Evolutionary conservation across 2,329 filamentous ascomycete species (phyloP).

Genomic region (Westerdykella aurantiaca): DNA sequence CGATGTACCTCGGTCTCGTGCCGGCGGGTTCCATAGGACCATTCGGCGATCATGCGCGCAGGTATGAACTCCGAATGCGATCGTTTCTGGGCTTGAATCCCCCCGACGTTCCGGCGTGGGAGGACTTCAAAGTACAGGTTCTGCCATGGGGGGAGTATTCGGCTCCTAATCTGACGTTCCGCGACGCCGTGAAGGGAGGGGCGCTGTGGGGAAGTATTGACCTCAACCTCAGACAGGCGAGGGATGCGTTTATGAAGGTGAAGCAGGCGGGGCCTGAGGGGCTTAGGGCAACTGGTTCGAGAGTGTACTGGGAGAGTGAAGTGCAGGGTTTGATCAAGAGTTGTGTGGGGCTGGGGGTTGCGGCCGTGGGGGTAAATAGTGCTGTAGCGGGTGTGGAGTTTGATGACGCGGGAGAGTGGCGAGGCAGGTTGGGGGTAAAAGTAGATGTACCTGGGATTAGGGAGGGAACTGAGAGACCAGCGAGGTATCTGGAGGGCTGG

Average conservation of each 20-base stretch:
- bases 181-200: slow-evolving; percentile 6
- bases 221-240: slow-evolving; percentile 27
- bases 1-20: slow-evolving; percentile 52
- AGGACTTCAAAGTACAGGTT: slow-evolving; percentile 48
- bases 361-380: slow-evolving; percentile 19
- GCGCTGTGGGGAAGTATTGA: slow-evolving; percentile 26
- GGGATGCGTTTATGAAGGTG: slow-evolving; percentile 28
- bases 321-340: slow-evolving; percentile 25
- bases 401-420: slow-evolving; percentile 4
- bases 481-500: slow-evolving; percentile 44
- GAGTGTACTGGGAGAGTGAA: slow-evolving; percentile 35
- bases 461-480: slow-evolving; percentile 19
- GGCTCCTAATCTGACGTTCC: slow-evolving; percentile 6
- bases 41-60: slow-evolving; percentile 61
- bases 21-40: slow-evolving; percentile 56
- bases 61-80: slow-evolving; percentile 82
- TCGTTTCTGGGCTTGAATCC: slow-evolving; percentile 67
- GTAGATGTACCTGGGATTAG: slow-evolving; percentile 32
- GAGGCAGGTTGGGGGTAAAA: slow-evolving; percentile 17
- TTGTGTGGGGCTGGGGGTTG: slow-evolving; percentile 31
- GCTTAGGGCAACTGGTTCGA: slow-evolving; percentile 33
- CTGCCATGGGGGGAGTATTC: slow-evolving; percentile 28
- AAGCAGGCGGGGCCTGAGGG: slow-evolving; percentile 34
- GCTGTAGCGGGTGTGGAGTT: slow-evolving; percentile 5
- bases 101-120: slow-evolving; percentile 60